Conservation (phyloP, 176 grass and related monocot genomes). For the Aegilops umbellulata region DNA sequence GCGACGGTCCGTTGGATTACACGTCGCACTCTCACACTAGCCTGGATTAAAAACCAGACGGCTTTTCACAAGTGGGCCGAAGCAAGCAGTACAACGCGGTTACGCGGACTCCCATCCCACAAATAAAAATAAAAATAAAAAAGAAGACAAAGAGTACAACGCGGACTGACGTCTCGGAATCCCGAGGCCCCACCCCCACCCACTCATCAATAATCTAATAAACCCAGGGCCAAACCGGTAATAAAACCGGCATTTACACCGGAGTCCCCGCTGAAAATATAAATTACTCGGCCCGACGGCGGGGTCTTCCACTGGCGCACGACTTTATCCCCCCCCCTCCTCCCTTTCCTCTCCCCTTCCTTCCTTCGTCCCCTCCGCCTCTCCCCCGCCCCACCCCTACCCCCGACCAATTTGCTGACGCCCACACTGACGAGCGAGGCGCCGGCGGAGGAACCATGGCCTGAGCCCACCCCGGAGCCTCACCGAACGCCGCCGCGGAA, state of each 20-base stretch:
- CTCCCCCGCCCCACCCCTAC: not conserved
- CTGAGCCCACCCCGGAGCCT: not conserved
- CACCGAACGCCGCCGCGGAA: not conserved
- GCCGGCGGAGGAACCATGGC: conserved; percentile 5
- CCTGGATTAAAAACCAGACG: too few relatives aligned
- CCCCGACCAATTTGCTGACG: too few relatives aligned
- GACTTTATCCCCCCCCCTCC: conserved; percentile 1
- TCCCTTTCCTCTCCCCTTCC: not conserved
- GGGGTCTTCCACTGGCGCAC: not conserved
- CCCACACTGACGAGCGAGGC: not conserved
- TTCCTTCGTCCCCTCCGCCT: not conserved
- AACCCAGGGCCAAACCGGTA: not conserved
- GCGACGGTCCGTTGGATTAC: too few relatives aligned
- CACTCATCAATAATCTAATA: not conserved
- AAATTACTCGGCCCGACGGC: not conserved
- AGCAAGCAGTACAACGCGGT: not conserved
- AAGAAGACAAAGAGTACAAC: not conserved
- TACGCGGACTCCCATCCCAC: not conserved
- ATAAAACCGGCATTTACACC: not conserved
- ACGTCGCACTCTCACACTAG: too few relatives aligned
- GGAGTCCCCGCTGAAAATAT: not conserved
- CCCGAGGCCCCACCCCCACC: not conserved
- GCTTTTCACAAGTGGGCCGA: not conserved
- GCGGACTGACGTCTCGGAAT: not conserved
- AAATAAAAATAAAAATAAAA: too few relatives aligned